These are phyloP conservation scores for Eragrostis nindensis DNA, from an alignment of 176 grass and related monocot genomes.

Conservation along the genomic window DNA sequence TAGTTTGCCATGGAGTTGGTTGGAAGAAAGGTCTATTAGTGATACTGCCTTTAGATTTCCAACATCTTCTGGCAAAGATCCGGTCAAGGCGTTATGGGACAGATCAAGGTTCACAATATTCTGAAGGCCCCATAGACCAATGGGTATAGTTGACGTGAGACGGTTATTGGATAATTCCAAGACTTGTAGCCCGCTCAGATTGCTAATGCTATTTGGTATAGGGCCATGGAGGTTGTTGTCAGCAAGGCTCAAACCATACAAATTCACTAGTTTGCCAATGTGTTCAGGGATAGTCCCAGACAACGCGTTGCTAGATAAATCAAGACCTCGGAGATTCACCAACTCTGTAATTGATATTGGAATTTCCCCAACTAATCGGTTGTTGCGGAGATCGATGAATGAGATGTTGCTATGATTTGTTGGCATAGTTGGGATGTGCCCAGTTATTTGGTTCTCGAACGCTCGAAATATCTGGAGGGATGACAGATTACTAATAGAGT, in stretches of 20 bases:
- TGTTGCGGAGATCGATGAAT: conserved; percentile 32
- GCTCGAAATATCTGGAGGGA: conserved; percentile 37
- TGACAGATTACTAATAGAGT: conserved; percentile 23
- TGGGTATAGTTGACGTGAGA: conserved; percentile 42
- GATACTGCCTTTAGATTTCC: conserved; percentile 22
- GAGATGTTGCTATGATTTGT: background rate
- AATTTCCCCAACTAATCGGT: conserved; percentile 35
- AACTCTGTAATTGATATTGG: background rate
- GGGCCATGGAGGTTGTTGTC: conserved; percentile 38
- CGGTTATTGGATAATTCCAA: conserved; percentile 28
- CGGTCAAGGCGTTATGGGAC: conserved; percentile 15
- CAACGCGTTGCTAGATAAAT: conserved; percentile 24
- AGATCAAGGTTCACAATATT: conserved; percentile 20
- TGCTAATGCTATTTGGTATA: conserved; percentile 39
- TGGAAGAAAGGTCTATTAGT: conserved; percentile 36
- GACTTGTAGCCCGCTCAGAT: conserved; percentile 6
- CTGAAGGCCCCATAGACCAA: conserved; percentile 27
- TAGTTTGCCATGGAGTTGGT: conserved; percentile 28
- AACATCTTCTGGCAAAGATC: conserved; percentile 24
- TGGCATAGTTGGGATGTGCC: background rate
- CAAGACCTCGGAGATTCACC: conserved; percentile 12
- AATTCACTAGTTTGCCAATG: conserved; percentile 12
- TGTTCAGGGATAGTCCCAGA: conserved; percentile 34
- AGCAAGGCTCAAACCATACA: conserved; percentile 8
- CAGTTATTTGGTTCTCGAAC: conserved; percentile 37